Conservation (phyloP, 306 rosid species). For the Prunus campanulata region DNA sequence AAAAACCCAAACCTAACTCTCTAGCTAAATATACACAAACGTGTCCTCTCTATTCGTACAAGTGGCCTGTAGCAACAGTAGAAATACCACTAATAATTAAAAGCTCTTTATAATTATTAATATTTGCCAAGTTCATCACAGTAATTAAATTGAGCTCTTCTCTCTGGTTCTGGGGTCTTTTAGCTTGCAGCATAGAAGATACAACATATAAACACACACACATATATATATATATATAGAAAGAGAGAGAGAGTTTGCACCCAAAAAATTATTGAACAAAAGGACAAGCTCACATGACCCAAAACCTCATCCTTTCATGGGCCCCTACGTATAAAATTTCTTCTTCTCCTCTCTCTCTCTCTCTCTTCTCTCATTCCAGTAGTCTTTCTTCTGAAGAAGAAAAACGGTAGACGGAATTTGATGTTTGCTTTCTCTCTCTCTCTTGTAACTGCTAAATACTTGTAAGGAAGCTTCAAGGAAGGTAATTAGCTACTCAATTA, state of each 20-base stretch:
- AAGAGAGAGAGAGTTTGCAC: not conserved
- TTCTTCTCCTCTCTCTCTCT: constrained; percentile 9
- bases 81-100: not conserved
- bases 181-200: not conserved
- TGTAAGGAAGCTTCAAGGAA: constrained; percentile 22
- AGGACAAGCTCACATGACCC: constrained; percentile 73
- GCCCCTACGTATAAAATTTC: constrained; percentile 51
- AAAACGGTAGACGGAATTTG: constrained; percentile 7
- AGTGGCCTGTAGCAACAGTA: constrained; percentile 6
- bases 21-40: not conserved
- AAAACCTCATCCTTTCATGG: constrained; percentile 53
- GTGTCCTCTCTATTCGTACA: constrained; percentile 29
- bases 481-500: constrained; percentile 5
- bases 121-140: not conserved
- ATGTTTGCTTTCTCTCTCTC: not conserved
- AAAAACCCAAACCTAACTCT: constrained; percentile 55
- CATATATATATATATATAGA: not conserved
- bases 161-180: not conserved
- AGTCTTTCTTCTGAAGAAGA: constrained; percentile 3
- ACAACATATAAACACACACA: not conserved
- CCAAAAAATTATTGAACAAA: constrained; percentile 27
- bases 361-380: not conserved
- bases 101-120: not conserved
- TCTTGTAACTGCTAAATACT: too few relatives aligned
- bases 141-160: not conserved